A percentile compares a stretch with the other conserved stretches of the same genome.
phyloP scores from a whole-genome alignment of 345 rosid species.

The Acer campestre region DNA sequence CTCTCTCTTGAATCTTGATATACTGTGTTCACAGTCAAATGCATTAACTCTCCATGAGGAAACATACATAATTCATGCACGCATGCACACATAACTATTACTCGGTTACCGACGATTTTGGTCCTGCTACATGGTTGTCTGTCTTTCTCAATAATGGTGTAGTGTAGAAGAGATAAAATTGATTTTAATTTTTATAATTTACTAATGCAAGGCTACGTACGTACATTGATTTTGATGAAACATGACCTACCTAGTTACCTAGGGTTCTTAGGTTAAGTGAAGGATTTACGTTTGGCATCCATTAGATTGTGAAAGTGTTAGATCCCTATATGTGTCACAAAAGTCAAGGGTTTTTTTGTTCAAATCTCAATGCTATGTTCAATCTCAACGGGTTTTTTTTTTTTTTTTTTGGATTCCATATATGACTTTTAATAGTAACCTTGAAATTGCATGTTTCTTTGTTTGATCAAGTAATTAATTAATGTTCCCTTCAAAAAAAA shows the following conservation, averaged over 20 bases:
- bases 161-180: neutral
- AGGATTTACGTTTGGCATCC: conserved; percentile 8
- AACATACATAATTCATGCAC: conserved; percentile 18
- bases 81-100: conserved; percentile 12
- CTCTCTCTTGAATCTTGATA: neutral
- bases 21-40: too few species aligned
- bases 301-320: conserved; percentile 24
- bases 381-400: neutral
- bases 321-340: conserved; percentile 27
- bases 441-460: neutral
- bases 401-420: neutral
- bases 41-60: neutral
- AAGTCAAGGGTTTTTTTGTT: conserved; percentile 37
- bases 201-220: neutral
- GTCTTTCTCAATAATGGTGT: conserved; percentile 21
- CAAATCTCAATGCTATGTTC: conserved; percentile 35
- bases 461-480: neutral
- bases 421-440: neutral
- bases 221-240: conserved; percentile 33
- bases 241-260: neutral
- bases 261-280: conserved; percentile 27
- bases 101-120: conserved; percentile 11
- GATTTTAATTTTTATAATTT: neutral
- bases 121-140: conserved; percentile 26
- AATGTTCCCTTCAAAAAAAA: neutral